phyloP scores from a whole-genome alignment of 148 eudicot species.

The Camellia lanceoleosa region DNA sequence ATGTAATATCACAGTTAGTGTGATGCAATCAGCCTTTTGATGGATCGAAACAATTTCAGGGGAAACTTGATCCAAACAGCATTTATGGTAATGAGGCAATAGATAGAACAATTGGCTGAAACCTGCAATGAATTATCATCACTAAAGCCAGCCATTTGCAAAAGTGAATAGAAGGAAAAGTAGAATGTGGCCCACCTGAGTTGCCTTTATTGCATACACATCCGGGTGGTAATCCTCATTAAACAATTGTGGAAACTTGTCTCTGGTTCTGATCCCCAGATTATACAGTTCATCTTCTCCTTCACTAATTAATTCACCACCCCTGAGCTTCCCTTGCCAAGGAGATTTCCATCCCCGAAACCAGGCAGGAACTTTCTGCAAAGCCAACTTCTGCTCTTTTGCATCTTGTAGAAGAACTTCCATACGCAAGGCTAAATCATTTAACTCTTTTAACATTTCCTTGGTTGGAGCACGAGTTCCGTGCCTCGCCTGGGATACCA shows the following conservation, averaged over 20 bases:
- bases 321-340: constrained; percentile 78
- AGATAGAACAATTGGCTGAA: background rate
- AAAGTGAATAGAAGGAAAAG: background rate
- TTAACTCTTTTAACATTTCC: constrained; percentile 66
- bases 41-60: background rate
- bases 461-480: constrained; percentile 98
- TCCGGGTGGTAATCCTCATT: constrained; percentile 74
- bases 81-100: background rate
- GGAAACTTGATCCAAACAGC: background rate
- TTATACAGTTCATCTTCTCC: constrained; percentile 90
- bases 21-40: background rate
- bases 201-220: constrained; percentile 79
- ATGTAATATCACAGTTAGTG: background rate
- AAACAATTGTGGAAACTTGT: constrained; percentile 61
- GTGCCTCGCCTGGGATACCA: constrained; percentile 72
- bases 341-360: constrained; percentile 84
- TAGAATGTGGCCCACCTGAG: constrained; percentile 57
- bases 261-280: constrained; percentile 72
- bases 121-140: background rate
- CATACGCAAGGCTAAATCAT: constrained; percentile 49
- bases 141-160: background rate
- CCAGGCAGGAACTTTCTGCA: constrained; percentile 75
- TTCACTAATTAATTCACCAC: constrained; percentile 72
- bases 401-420: constrained; percentile 55
- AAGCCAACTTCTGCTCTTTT: constrained; percentile 49